Percentiles rank a stretch among this genome's conserved stretches.
Conservation (phyloP, 345 rosid species). For the Litchi chinensis region DNA sequence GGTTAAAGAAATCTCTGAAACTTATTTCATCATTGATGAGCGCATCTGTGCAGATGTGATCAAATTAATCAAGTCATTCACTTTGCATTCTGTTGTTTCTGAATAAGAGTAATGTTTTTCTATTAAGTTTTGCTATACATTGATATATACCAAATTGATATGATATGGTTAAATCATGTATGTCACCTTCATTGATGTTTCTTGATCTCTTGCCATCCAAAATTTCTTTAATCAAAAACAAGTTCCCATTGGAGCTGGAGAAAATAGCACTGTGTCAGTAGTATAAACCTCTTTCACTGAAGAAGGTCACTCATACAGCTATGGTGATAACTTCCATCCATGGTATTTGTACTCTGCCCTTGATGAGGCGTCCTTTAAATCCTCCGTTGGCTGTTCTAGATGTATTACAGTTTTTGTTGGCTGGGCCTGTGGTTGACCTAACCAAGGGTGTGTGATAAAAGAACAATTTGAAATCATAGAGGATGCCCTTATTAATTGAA, state of each 20-base stretch:
- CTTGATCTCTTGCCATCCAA: conserved; percentile 1
- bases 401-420: not conserved
- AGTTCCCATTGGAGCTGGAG: not conserved
- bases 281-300: not conserved
- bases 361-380: too few relatives aligned
- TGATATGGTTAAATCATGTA: not conserved
- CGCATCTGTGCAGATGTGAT: not conserved
- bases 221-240: not conserved
- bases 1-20: not conserved
- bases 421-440: not conserved
- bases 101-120: not conserved
- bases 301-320: not conserved
- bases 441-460: not conserved
- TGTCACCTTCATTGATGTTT: conserved; percentile 12
- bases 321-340: not conserved
- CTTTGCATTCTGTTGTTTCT: not conserved
- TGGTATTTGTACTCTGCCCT: too few relatives aligned
- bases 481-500: not conserved
- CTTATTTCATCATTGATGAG: not conserved
- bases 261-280: not conserved
- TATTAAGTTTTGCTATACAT: not conserved
- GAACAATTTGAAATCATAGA: not conserved
- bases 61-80: not conserved
- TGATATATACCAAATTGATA: not conserved
- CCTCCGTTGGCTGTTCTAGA: not conserved